phyloP scores from a whole-genome alignment of 768 basidiomycete species.

The Leccinum aurantiacum region DNA sequence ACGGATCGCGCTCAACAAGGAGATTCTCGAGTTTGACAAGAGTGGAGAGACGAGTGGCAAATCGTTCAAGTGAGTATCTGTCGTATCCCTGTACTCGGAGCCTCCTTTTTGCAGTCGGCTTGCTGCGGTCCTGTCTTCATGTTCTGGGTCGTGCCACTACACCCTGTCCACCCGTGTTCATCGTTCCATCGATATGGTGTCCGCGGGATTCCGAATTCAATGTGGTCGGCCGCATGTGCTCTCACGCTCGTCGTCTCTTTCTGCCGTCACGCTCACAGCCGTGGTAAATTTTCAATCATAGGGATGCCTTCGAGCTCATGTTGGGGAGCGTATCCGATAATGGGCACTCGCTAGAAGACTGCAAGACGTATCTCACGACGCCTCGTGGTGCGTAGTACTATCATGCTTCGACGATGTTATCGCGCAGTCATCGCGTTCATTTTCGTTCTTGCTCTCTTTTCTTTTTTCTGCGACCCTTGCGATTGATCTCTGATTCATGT shows the following conservation, averaged over 20 bases:
- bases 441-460: neutral
- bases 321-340: slow-evolving; percentile 72
- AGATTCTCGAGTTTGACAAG: slow-evolving; percentile 60
- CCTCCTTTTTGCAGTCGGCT: neutral
- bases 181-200: neutral
- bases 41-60: slow-evolving; percentile 21
- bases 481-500: neutral
- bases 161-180: neutral
- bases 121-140: neutral
- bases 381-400: slow-evolving; percentile 45
- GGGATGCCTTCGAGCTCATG: slow-evolving; percentile 89
- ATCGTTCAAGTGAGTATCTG: slow-evolving; percentile 46
- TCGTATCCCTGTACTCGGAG: neutral
- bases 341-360: slow-evolving; percentile 82
- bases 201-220: slow-evolving; percentile 8
- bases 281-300: slow-evolving; percentile 31
- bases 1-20: slow-evolving; percentile 61
- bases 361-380: slow-evolving; percentile 69
- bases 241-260: slow-evolving; percentile 8
- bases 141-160: neutral
- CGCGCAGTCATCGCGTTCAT: neutral
- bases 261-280: slow-evolving; percentile 15
- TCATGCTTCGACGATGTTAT: neutral
- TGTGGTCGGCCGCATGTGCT: neutral
- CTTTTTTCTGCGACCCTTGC: neutral